These are phyloP conservation scores for Salicornia ramosissima DNA, from an alignment of 148 eudicot genomes.

Conservation along the genomic window DNA sequence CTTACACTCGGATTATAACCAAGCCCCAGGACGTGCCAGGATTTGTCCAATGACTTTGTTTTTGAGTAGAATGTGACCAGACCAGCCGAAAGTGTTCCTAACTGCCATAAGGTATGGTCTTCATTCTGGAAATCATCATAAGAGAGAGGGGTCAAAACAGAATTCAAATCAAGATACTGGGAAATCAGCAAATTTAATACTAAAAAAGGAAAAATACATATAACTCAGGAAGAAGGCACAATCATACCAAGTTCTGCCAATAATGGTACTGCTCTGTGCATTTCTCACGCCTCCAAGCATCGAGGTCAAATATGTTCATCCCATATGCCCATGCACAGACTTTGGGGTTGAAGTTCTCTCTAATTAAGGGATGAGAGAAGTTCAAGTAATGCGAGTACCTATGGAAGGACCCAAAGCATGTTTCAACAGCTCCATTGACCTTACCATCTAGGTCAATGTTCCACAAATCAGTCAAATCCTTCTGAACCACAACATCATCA, in stretches of 20 bases:
- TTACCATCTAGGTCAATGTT: conserved; percentile 74
- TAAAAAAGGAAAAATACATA: background rate
- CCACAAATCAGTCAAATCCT: conserved; percentile 88
- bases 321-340: conserved; percentile 95
- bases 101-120: conserved; percentile 62
- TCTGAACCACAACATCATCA: conserved; percentile 96
- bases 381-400: conserved; percentile 79
- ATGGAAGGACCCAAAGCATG: conserved; percentile 92
- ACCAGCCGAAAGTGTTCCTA: conserved; percentile 76
- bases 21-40: conserved; percentile 89
- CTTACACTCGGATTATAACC: conserved; percentile 91
- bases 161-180: conserved; percentile 4
- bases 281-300: conserved; percentile 89
- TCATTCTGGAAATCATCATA: conserved; percentile 46
- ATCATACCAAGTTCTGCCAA: conserved; percentile 78
- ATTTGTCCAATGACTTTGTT: conserved; percentile 81
- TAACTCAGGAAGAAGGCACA: background rate
- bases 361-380: conserved; percentile 80
- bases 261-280: conserved; percentile 76
- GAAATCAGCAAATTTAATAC: background rate
- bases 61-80: conserved; percentile 66
- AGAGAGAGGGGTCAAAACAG: background rate
- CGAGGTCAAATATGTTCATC: conserved; percentile 84
- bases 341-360: conserved; percentile 72
- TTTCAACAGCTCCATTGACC: conserved; percentile 84